Percentiles rank a stretch among this genome's conserved stretches.
Evolutionary conservation across 169 alveolate species (phyloP).

Genomic region (Eimeria brunetti): DNA sequence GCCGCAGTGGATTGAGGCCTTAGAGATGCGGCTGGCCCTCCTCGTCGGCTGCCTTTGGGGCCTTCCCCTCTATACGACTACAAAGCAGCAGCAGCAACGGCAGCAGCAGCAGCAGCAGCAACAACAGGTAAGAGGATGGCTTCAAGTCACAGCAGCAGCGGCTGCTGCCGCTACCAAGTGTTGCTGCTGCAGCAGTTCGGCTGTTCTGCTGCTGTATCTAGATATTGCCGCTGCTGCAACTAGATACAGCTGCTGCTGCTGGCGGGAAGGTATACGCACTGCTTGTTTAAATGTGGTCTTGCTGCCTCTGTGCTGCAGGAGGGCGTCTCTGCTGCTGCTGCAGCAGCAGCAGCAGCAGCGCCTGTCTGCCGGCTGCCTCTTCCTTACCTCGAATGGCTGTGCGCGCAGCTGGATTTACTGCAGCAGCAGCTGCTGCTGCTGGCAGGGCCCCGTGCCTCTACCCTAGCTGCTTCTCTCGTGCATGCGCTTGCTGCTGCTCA

Average conservation of each 20-base stretch:
- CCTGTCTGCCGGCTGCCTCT: conserved; percentile 65
- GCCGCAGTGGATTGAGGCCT: conserved; percentile 44
- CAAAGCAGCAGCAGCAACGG: conserved; percentile 53
- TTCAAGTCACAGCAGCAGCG: neutral
- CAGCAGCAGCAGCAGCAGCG: conserved; percentile 26
- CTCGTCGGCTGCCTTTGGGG: conserved; percentile 6
- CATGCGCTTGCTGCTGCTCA: conserved; percentile 54
- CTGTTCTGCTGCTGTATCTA: neutral
- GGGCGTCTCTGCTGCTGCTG: neutral
- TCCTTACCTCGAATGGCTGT: conserved; percentile 50
- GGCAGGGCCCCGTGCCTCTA: conserved; percentile 47
- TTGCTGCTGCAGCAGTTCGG: neutral
- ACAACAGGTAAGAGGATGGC: neutral
- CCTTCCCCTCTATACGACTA: neutral
- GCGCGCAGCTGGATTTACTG: conserved; percentile 45
- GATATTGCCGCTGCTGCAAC: neutral
- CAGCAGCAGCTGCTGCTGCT: conserved; percentile 61
- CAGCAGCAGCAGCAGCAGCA: conserved; percentile 55
- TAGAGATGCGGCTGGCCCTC: conserved; percentile 59
- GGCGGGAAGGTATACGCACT: neutral
- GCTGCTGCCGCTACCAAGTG: neutral
- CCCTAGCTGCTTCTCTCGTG: conserved; percentile 49
- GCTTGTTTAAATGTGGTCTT: neutral
- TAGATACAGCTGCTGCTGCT: neutral
- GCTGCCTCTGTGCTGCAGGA: conserved; percentile 37